Percentiles rank a stretch among this genome's conserved stretches.
These are phyloP conservation scores for Eragrostis tef DNA, from an alignment of 202 grass and related monocot genomes.

Conservation along the genomic window DNA sequence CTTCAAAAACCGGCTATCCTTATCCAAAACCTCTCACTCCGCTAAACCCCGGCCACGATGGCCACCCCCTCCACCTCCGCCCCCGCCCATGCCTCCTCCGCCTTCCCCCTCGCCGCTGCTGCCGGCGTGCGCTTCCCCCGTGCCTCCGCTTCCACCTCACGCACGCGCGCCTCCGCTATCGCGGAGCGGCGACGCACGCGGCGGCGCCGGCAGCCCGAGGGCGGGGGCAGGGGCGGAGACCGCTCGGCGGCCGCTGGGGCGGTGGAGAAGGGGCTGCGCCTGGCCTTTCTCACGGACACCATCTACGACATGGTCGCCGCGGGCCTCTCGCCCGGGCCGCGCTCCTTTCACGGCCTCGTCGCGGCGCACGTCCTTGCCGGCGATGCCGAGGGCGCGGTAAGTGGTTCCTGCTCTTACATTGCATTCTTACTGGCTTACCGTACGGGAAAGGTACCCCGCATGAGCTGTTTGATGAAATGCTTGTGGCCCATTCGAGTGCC, in stretches of 20 bases:
- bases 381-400: constrained; percentile 83
- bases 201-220: constrained; percentile 52
- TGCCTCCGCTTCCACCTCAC: background rate
- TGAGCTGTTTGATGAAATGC: constrained; percentile 46
- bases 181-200: constrained; percentile 59
- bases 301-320: constrained; percentile 98
- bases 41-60: constrained; percentile 60
- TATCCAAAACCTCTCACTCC: constrained; percentile 54
- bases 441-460: background rate
- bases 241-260: constrained; percentile 55
- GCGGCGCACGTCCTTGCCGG: constrained; percentile 76
- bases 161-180: constrained; percentile 45
- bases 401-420: background rate
- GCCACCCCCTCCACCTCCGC: constrained; percentile 56
- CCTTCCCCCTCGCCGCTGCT: constrained; percentile 53
- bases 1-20: constrained; percentile 34
- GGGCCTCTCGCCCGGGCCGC: constrained; percentile 76
- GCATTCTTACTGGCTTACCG: background rate
- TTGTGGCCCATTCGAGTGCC: background rate
- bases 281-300: constrained; percentile 78
- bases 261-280: constrained; percentile 78
- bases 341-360: constrained; percentile 88
- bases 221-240: constrained; percentile 51
- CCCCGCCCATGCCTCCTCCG: constrained; percentile 49
- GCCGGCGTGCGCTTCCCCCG: constrained; percentile 40